Conservation (phyloP, 164 flowering plant genomes). For the Dillenia turbinata region DNA sequence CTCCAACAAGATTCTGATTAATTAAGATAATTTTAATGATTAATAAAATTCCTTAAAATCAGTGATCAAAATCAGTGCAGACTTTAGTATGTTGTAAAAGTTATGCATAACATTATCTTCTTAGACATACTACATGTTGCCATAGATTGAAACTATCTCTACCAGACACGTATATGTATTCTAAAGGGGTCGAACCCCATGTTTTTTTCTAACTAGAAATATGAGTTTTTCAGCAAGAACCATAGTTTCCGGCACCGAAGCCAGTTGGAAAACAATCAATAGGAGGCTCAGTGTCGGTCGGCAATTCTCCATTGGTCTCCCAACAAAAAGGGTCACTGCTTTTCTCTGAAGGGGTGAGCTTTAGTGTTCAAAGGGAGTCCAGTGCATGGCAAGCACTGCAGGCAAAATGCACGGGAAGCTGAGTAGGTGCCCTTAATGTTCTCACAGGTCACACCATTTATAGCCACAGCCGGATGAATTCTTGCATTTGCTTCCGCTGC, state of each 20-base stretch:
- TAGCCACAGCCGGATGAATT: constrained; percentile 56
- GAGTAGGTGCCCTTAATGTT: constrained; percentile 53
- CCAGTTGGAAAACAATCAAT: constrained; percentile 46
- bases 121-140: too few relatives aligned
- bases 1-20: too few relatives aligned
- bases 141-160: too few relatives aligned
- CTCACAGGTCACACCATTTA: constrained; percentile 41
- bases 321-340: constrained; percentile 53
- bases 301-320: constrained; percentile 56
- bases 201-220: too few relatives aligned
- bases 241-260: constrained; percentile 11
- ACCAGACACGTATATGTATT: too few relatives aligned
- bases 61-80: too few relatives aligned
- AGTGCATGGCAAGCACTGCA: constrained; percentile 53
- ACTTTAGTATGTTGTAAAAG: too few relatives aligned
- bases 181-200: too few relatives aligned
- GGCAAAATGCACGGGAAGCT: constrained; percentile 40
- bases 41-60: too few relatives aligned
- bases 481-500: constrained; percentile 35
- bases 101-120: too few relatives aligned
- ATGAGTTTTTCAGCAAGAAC: constrained; percentile 25
- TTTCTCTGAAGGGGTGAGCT: constrained; percentile 35
- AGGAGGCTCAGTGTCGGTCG: constrained; percentile 46
- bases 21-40: too few relatives aligned
- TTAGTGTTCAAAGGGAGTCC: constrained; percentile 35